Evolutionary conservation across 306 rosid genomes (phyloP), one percentile per base, ranked within the genome.

Genomic region (Fragaria ananassa): DNA sequence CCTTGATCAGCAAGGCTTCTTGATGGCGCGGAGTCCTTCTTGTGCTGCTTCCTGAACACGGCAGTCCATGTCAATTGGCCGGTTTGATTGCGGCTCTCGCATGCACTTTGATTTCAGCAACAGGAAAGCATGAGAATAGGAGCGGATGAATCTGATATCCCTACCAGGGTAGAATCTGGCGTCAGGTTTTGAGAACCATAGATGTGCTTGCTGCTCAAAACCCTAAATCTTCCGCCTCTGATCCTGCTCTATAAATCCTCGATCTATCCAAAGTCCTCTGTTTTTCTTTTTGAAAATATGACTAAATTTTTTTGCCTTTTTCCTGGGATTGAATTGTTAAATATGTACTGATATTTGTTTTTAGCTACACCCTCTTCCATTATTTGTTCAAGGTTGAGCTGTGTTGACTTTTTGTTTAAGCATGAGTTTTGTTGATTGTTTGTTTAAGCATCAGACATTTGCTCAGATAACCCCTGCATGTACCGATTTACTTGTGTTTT

Each of bases 61-160:
- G 86, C 84, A 2, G 88, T 85, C 88, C 88, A 85, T 49, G 84
- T 85, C 49, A 85, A 83, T 85, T 82, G 10, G 89, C 82, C 0
- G 84, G 88, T 80, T 82, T 82, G 74, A 85, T 31, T 4, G 35
- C 35, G 57, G 56, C 88, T 76, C 81, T 82, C 82, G 88, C 88
- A 85, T 6, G 2, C 49, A 85, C 80, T 85, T 85, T 21, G 89
- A 85, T 53, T 82, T 85, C n/a, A 74, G 84, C 65, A 85, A 82
- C 70, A 82, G 80, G 74, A 85, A 85, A 6, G 79, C 88, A 91
- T 91, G 98, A 56, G 93, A 93, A 86, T 89, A 96, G 27, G 89
- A 67, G 15, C 97, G 97, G 44, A 93, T 62, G 66, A 86, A 93
- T 79, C 98, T 81, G 78, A 93, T 91, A 6, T 96, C 98, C 65